phyloP scores from a whole-genome alignment of 192 early-diverging fungal genomes.

The Dimargaris cristalligena region DNA sequence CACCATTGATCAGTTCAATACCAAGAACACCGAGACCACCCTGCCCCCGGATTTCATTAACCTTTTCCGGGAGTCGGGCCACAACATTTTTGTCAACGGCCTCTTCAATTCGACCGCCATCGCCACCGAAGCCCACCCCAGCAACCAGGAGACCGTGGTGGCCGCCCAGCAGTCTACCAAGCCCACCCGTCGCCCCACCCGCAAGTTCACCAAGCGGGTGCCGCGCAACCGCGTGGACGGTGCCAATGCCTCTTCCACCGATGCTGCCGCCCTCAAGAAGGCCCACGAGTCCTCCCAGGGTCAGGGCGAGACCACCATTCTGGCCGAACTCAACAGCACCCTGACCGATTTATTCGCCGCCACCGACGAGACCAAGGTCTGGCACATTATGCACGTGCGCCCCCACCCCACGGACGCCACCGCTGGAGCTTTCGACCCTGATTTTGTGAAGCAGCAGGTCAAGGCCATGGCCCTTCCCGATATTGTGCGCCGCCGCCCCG shows the following conservation, averaged over 20 bases:
- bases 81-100: conserved; percentile 53
- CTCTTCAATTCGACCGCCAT: conserved; percentile 60
- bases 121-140: conserved; percentile 54
- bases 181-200: conserved; percentile 46
- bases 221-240: conserved; percentile 10
- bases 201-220: conserved; percentile 16
- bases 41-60: conserved; percentile 68
- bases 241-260: conserved; percentile 13
- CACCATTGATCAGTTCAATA: conserved; percentile 58
- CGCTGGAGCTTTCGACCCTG: conserved; percentile 36
- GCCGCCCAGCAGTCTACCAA: conserved; percentile 57
- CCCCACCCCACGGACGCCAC: conserved; percentile 35
- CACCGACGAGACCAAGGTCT: conserved; percentile 54
- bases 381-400: conserved; percentile 68
- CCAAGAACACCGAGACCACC: conserved; percentile 52
- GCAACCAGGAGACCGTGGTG: conserved; percentile 51
- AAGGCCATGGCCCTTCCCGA: conserved; percentile 49
- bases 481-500: conserved; percentile 37
- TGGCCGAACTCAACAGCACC: conserved; percentile 42
- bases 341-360: conserved; percentile 66
- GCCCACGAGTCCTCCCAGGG: conserved; percentile 4
- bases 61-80: conserved; percentile 49
- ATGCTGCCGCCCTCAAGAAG: conserved; percentile 3
- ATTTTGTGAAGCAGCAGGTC: conserved; percentile 50
- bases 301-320: conserved; percentile 8